Conservation (phyloP, 78 protist species). For the Dictyostelium capitatum region DNA sequence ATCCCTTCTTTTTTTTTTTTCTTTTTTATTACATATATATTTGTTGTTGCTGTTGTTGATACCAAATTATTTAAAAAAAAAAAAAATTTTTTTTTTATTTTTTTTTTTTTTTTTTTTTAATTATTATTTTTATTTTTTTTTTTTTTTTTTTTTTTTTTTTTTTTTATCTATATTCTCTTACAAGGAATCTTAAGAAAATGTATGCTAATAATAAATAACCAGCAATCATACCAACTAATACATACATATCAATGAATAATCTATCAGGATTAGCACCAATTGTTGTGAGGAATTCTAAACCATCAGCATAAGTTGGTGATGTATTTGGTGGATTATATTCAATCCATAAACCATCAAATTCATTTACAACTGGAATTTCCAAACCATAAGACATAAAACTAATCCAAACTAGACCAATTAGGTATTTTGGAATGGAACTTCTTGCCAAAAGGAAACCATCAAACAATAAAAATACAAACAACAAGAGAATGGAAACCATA, state of each 20-base stretch:
- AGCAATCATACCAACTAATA: conserved; percentile 61
- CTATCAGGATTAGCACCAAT: conserved; percentile 62
- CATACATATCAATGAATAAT: conserved; percentile 68
- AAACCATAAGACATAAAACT: conserved; percentile 75
- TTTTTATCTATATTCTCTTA: conserved; percentile 67
- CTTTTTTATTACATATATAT: no score
- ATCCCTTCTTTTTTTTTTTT: no score
- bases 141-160: not conserved
- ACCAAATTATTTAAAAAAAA: no score
- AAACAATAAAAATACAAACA: conserved; percentile 78
- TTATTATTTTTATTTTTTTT: not conserved
- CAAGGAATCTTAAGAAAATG: conserved; percentile 66
- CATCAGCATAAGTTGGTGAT: conserved; percentile 59
- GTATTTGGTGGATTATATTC: conserved; percentile 72
- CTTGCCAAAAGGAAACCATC: conserved; percentile 85
- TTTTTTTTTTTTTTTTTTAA: not conserved
- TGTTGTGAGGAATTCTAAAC: conserved; percentile 39
- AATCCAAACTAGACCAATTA: conserved; percentile 21
- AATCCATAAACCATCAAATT: conserved; percentile 68
- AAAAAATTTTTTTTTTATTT: not conserved
- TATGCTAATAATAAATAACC: conserved; percentile 72
- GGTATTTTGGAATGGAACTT: conserved; percentile 47
- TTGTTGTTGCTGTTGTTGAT: no score
- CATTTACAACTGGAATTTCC: conserved; percentile 76
- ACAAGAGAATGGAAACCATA: conserved; percentile 75